Conservation (phyloP, 192 early-diverging fungal genomes). For the Rhizoclosmatium globosum region DNA sequence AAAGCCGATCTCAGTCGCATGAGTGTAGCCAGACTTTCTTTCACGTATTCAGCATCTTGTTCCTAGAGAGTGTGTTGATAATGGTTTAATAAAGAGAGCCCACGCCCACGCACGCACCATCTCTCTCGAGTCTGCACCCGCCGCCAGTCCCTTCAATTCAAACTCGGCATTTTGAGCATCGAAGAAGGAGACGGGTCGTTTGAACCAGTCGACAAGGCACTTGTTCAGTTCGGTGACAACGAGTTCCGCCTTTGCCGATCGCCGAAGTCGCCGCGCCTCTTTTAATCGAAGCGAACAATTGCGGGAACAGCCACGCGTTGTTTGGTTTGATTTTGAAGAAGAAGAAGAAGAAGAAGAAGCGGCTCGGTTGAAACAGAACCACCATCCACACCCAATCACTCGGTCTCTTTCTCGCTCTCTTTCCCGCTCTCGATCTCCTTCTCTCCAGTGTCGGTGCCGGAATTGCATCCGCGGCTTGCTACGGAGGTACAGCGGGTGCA, state of each 20-base stretch:
- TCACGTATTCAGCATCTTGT: no score
- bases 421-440: neutral
- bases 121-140: no score
- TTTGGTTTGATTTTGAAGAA: neutral
- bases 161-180: neutral
- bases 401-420: neutral
- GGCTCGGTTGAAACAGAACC: no score
- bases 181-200: neutral
- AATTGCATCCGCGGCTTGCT: neutral
- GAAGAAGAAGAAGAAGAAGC: no score
- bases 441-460: neutral
- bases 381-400: neutral
- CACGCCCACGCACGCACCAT: no score
- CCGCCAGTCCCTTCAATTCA: no score
- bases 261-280: neutral
- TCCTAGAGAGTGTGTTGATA: no score
- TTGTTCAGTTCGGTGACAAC: neutral
- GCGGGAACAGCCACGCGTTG: neutral
- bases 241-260: neutral
- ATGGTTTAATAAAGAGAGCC: no score
- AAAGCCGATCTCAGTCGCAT: no score
- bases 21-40: no score
- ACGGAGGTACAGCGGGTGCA: no score
- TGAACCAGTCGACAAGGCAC: neutral
- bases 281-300: neutral